These are phyloP conservation scores for Exophiala xenobiotica DNA, from an alignment of 2,329 filamentous ascomycete species.

Conservation along the genomic window DNA sequence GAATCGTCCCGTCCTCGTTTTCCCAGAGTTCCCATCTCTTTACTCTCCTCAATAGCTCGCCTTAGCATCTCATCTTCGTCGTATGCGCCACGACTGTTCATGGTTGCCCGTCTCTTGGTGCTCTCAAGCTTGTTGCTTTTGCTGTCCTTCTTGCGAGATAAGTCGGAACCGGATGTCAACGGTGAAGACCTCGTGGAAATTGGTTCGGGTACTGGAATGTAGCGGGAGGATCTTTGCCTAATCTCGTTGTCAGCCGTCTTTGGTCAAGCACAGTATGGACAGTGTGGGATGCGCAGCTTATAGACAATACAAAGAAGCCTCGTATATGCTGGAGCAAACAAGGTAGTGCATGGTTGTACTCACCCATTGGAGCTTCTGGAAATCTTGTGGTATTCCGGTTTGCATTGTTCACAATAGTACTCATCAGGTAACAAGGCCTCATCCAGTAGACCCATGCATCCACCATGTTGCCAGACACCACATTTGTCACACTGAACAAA, in stretches of 20 bases:
- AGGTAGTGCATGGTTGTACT: constrained; percentile 40
- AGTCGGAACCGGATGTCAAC: constrained; percentile 42
- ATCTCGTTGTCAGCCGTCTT: neutral
- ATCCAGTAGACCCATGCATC: constrained; percentile 94
- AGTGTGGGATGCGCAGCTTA: no score
- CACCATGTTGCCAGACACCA: constrained; percentile 96
- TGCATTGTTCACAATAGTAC: constrained; percentile 96
- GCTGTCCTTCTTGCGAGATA: constrained; percentile 44
- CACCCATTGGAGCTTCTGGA: constrained; percentile 81
- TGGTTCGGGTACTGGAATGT: constrained; percentile 59
- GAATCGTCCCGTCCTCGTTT: constrained; percentile 89
- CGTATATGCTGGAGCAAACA: neutral
- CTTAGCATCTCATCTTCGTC: constrained; percentile 90
- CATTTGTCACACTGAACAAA: constrained; percentile 98
- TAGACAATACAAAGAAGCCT: neutral
- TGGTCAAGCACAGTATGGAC: neutral
- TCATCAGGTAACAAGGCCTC: constrained; percentile 91
- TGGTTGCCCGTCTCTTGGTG: constrained; percentile 86
- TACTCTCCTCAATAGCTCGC: constrained; percentile 91
- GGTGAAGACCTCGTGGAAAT: constrained; percentile 45
- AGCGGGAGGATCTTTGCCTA: constrained; percentile 63
- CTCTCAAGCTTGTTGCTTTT: constrained; percentile 55
- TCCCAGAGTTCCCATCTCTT: constrained; percentile 63
- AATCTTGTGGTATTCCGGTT: constrained; percentile 85
- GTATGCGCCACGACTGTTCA: constrained; percentile 96